Evolutionary conservation across 768 basidiomycete species (phyloP).

Genomic region (Sarcodon sp.): DNA sequence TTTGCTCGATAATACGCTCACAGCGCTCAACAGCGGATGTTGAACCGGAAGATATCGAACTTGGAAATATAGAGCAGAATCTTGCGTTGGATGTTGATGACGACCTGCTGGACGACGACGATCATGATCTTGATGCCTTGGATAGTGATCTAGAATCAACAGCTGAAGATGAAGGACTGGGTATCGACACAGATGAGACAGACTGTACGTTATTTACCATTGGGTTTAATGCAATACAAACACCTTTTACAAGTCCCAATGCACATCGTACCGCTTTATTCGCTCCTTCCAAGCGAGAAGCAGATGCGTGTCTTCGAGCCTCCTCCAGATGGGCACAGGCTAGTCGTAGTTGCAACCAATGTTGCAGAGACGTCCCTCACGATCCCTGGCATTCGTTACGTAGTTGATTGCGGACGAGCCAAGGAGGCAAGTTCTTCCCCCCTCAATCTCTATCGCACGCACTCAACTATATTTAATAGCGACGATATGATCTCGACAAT

Average conservation of each 20-base stretch:
- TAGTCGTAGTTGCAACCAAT: constrained; percentile 93
- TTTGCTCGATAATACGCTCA: neutral
- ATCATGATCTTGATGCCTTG: constrained; percentile 52
- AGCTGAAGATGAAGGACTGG: constrained; percentile 38
- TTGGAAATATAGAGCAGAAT: constrained; percentile 31
- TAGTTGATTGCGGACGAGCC: constrained; percentile 91
- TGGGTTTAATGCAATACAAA: constrained; percentile 2
- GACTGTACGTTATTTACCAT: constrained; percentile 34
- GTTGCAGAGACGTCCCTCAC: constrained; percentile 96
- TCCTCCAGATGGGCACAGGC: constrained; percentile 67
- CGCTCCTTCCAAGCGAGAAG: constrained; percentile 82
- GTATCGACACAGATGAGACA: constrained; percentile 49
- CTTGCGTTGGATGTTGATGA: constrained; percentile 58
- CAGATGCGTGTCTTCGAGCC: constrained; percentile 89
- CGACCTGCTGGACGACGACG: constrained; percentile 32
- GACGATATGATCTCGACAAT: constrained; percentile 67
- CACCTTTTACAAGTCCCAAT: constrained; percentile 55
- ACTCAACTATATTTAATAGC: constrained; percentile 25
- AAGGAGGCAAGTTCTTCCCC: constrained; percentile 55
- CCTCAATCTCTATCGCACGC: neutral
- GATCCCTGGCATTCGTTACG: constrained; percentile 94
- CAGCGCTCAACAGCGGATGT: constrained; percentile 39
- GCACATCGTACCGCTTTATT: constrained; percentile 92
- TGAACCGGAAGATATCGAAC: constrained; percentile 72
- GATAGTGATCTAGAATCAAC: constrained; percentile 53